Percentiles rank a stretch among this genome's conserved stretches.
phyloP scores from a whole-genome alignment of 768 basidiomycete genomes.

The Tylopilus balloui region DNA sequence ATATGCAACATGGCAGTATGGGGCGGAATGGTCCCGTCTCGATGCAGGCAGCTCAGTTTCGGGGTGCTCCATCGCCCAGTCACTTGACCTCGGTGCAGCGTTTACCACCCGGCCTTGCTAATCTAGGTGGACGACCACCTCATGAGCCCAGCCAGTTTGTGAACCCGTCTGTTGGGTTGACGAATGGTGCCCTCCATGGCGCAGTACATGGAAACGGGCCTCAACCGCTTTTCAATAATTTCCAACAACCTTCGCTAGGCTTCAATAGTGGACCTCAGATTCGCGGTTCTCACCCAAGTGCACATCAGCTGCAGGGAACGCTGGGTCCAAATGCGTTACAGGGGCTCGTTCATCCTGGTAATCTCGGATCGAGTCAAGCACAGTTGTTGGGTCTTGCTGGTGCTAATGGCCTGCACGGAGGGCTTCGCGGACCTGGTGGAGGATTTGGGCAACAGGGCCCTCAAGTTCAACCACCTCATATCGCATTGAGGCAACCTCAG shows the following conservation, averaged over 20 bases:
- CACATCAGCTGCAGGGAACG: slow-evolving; percentile 46
- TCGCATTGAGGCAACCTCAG: slow-evolving; percentile 33
- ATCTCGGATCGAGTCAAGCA: slow-evolving; percentile 47
- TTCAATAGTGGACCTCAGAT: slow-evolving; percentile 42
- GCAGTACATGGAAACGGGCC: slow-evolving; percentile 44
- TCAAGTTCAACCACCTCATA: slow-evolving; percentile 30
- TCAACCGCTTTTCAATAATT: slow-evolving; percentile 52
- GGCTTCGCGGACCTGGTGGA: slow-evolving; percentile 43
- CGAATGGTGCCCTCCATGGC: slow-evolving; percentile 43
- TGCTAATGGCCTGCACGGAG: slow-evolving; percentile 43
- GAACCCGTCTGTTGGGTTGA: slow-evolving; percentile 39
- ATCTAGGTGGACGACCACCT: slow-evolving; percentile 76
- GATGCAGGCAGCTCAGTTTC: slow-evolving; percentile 59
- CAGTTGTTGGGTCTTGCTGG: slow-evolving; percentile 44
- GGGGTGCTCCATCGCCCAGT: slow-evolving; percentile 66
- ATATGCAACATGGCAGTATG: slow-evolving; percentile 46
- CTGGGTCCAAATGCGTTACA: slow-evolving; percentile 47
- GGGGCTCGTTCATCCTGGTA: slow-evolving; percentile 48
- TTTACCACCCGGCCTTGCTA: slow-evolving; percentile 75
- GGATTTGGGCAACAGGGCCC: slow-evolving; percentile 35
- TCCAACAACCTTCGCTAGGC: slow-evolving; percentile 41
- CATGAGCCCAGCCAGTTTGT: slow-evolving; percentile 70
- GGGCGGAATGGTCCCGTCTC: slow-evolving; percentile 51
- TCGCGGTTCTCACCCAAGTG: slow-evolving; percentile 46
- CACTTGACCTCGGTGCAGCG: slow-evolving; percentile 50